These are phyloP conservation scores for Dioszegia aurantiaca DNA, from an alignment of 768 basidiomycete species.

Conservation along the genomic window DNA sequence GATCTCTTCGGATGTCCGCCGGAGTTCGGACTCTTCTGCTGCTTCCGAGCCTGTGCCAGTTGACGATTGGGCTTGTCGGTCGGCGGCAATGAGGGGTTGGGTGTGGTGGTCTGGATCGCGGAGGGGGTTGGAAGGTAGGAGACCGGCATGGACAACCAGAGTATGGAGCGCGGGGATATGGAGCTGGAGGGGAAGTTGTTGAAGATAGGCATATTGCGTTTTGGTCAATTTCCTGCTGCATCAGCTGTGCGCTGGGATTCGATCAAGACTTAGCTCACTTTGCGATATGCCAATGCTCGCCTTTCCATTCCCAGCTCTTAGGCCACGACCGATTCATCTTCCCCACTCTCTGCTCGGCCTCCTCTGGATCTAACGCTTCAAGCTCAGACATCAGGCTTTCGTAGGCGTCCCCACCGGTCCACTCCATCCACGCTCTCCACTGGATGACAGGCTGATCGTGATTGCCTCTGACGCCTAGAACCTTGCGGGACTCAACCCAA, in stretches of 20 bases:
- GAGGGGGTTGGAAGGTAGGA: conserved; percentile 69
- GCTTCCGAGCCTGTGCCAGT: conserved; percentile 11
- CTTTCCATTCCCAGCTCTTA: conserved; percentile 68
- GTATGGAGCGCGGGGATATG: conserved; percentile 73
- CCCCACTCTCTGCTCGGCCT: conserved; percentile 53
- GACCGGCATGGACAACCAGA: conserved; percentile 77
- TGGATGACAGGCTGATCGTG: conserved; percentile 84
- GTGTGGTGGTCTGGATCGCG: conserved; percentile 57
- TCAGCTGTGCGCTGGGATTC: conserved; percentile 1
- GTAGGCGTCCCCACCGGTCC: conserved; percentile 58
- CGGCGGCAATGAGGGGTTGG: conserved; percentile 66
- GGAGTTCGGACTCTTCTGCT: conserved; percentile 8
- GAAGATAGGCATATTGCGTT: conserved; percentile 68
- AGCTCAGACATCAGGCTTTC: conserved; percentile 52
- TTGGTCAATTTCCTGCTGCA: conserved; percentile 59
- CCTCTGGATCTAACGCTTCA: conserved; percentile 42
- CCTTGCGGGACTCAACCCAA: conserved; percentile 63
- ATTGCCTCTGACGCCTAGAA: conserved; percentile 85
- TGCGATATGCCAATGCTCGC: conserved; percentile 75
- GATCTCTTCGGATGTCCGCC: conserved; percentile 61
- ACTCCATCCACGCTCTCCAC: conserved; percentile 79
- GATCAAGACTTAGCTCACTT: conserved; percentile 52
- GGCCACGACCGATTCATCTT: conserved; percentile 55
- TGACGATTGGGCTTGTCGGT: conserved; percentile 10
- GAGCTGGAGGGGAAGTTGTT: conserved; percentile 68